phyloP scores from a whole-genome alignment of 2,329 filamentous ascomycete genomes.

The Ophiostoma sp. region DNA sequence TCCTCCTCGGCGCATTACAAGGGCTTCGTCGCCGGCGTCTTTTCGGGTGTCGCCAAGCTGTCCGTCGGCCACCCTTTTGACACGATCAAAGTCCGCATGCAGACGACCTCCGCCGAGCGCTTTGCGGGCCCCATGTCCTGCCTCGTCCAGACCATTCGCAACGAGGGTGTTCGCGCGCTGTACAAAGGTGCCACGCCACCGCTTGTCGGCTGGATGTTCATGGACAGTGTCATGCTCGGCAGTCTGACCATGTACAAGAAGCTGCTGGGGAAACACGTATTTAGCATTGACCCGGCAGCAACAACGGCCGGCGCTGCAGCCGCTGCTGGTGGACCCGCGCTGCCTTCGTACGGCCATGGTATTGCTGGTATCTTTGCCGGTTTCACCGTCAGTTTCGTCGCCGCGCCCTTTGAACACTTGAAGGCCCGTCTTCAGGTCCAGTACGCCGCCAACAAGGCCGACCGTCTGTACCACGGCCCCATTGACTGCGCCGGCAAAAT shows the following conservation, averaged over 20 bases:
- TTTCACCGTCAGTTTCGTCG: constrained; percentile 86
- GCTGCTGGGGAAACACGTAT: constrained; percentile 77
- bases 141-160: constrained; percentile 75
- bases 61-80: constrained; percentile 80
- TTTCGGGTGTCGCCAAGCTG: constrained; percentile 89
- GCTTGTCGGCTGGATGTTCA: constrained; percentile 96
- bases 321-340: constrained; percentile 46
- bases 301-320: constrained; percentile 29
- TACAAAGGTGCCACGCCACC: constrained; percentile 96
- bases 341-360: constrained; percentile 80
- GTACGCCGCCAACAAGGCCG: constrained; percentile 76
- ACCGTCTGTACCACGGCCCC: constrained; percentile 81
- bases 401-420: constrained; percentile 90
- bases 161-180: constrained; percentile 80
- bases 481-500: constrained; percentile 79
- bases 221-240: constrained; percentile 90
- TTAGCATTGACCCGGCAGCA: constrained; percentile 48
- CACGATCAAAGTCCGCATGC: constrained; percentile 92
- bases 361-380: constrained; percentile 86
- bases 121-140: constrained; percentile 89
- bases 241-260: constrained; percentile 88
- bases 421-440: constrained; percentile 94
- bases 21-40: constrained; percentile 96
- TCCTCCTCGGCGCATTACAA: constrained; percentile 67
- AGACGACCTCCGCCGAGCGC: constrained; percentile 74